These are phyloP conservation scores for Tuber magnatum DNA, from an alignment of 495 filamentous ascomycete species.

Conservation along the genomic window DNA sequence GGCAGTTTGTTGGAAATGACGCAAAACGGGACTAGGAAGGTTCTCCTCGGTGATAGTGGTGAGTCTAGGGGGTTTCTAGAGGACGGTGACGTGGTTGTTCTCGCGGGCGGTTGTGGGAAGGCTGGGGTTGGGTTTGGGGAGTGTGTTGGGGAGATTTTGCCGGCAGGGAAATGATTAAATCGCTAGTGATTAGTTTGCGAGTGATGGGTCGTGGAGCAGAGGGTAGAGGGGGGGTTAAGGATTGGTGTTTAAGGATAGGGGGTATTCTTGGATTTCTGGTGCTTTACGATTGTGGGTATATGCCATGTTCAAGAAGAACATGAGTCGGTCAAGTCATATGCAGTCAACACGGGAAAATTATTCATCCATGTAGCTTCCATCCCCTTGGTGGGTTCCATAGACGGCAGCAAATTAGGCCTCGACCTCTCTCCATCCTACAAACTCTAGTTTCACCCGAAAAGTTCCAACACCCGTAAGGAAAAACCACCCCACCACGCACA, in stretches of 20 bases:
- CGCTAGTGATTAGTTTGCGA: background rate
- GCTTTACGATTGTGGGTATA: background rate
- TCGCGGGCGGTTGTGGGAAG: conserved; percentile 59
- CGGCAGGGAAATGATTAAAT: conserved; percentile 32
- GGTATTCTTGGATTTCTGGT: background rate
- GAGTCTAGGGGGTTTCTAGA: conserved; percentile 69
- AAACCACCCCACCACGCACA: no score
- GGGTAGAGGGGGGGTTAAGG: no score
- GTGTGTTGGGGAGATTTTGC: conserved; percentile 55
- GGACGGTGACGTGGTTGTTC: conserved; percentile 72
- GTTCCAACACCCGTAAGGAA: background rate
- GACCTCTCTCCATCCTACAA: background rate
- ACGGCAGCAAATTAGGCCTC: background rate
- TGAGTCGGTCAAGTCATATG: background rate
- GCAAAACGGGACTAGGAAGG: conserved; percentile 50
- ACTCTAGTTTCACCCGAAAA: background rate
- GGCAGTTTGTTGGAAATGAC: conserved; percentile 81
- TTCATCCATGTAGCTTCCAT: background rate
- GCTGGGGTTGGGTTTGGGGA: conserved; percentile 65
- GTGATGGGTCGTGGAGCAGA: background rate
- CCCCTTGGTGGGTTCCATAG: background rate
- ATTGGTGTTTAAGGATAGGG: background rate
- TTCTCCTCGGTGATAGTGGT: conserved; percentile 59
- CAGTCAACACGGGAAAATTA: background rate
- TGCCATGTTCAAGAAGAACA: background rate